Percentiles rank a stretch among this genome's conserved stretches.
phyloP scores from a whole-genome alignment of 257 asterid genomes.

The Przewalskia tangutica region DNA sequence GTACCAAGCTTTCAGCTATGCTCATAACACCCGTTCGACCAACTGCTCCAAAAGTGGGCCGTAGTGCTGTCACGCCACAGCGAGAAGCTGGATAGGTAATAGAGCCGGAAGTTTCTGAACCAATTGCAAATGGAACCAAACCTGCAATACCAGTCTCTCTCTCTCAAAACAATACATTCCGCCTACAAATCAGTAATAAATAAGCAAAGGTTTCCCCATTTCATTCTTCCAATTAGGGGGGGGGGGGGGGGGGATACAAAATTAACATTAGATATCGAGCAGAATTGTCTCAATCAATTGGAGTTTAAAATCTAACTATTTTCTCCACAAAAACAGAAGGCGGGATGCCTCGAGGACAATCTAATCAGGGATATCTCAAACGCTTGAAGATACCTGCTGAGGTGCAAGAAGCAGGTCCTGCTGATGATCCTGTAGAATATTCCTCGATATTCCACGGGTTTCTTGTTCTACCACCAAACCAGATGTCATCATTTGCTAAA shows the following conservation, averaged over 20 bases:
- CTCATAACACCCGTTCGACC: constrained; percentile 92
- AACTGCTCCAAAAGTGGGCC: constrained; percentile 82
- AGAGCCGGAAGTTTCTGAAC: constrained; percentile 94
- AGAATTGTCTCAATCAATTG: too few species aligned
- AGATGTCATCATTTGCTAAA: constrained; percentile 87
- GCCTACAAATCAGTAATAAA: neutral
- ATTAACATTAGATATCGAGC: neutral
- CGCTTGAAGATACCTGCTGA: constrained; percentile 51
- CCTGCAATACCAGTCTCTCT: constrained; percentile 35
- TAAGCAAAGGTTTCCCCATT: neutral
- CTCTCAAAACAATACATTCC: neutral
- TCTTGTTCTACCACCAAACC: constrained; percentile 99
- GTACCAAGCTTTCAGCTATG: constrained; percentile 94
- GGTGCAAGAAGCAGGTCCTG: constrained; percentile 93
- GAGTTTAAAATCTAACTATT: too few species aligned
- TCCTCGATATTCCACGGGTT: constrained; percentile 96
- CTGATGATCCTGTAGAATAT: constrained; percentile 87
- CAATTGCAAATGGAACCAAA: constrained; percentile 82
- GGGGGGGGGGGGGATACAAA: neutral
- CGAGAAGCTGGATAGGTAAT: constrained; percentile 92
- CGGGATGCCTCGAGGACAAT: neutral
- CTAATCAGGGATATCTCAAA: neutral
- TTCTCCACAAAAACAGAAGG: too few species aligned
- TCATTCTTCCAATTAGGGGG: neutral
- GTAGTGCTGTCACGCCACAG: constrained; percentile 85